Percentiles rank a stretch among this genome's conserved stretches.
Conservation (phyloP, 1,139 yeast genomes). For the Geotrichum restrictum region DNA sequence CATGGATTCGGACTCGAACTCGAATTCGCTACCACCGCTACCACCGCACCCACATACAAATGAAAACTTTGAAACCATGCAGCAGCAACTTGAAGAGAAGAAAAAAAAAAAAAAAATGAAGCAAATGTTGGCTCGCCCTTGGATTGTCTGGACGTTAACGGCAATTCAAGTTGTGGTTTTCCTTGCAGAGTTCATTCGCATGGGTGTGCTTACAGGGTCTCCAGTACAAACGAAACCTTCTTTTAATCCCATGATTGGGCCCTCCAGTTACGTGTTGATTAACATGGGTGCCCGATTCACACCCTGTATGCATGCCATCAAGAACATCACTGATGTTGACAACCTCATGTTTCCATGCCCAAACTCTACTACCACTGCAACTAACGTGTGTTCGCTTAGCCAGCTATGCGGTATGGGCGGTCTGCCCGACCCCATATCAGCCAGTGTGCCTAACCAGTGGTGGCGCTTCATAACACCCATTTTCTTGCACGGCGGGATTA, state of each 20-base stretch:
- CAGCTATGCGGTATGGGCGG: conserved; percentile 60
- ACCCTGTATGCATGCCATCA: conserved; percentile 63
- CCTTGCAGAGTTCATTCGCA: conserved; percentile 60
- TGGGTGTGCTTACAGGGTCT: conserved; percentile 60
- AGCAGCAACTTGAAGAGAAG: not conserved
- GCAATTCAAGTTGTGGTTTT: conserved; percentile 56
- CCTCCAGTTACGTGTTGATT: conserved; percentile 63
- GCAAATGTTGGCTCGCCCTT: conserved; percentile 27
- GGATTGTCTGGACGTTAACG: conserved; percentile 34
- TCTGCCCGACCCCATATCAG: conserved; percentile 32
- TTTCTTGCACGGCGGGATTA: conserved; percentile 71
- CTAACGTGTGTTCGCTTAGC: conserved; percentile 54
- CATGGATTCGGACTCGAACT: no score
- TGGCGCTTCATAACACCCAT: conserved; percentile 67
- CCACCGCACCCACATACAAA: no score
- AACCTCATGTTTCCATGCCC: conserved; percentile 60
- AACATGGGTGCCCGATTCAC: conserved; percentile 70
- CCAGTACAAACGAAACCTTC: conserved; percentile 68
- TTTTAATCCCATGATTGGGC: conserved; percentile 78
- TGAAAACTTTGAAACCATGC: not conserved
- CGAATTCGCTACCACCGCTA: no score
- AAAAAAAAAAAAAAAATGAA: not conserved
- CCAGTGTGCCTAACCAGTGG: conserved; percentile 52
- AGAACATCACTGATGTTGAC: conserved; percentile 50
- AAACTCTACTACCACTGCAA: conserved; percentile 54